phyloP scores from a whole-genome alignment of 192 early-diverging fungal genomes.

The Allomyces arbusculus region DNA sequence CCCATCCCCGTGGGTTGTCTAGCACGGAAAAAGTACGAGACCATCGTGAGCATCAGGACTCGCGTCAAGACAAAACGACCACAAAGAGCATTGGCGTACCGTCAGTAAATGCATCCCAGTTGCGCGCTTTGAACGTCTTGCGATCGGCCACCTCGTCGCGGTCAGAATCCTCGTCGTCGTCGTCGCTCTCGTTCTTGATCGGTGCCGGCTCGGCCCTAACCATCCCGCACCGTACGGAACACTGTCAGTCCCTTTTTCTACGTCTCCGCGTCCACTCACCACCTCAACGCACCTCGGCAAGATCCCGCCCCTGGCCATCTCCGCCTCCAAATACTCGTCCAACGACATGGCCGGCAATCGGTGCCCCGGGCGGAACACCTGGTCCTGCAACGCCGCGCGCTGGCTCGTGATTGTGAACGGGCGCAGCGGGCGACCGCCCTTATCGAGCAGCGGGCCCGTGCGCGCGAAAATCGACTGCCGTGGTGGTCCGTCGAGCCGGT shows the following conservation, averaged over 20 bases:
- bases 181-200: constrained; percentile 37
- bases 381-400: constrained; percentile 45
- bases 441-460: background rate
- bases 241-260: background rate
- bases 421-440: constrained; percentile 31
- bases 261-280: background rate
- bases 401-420: constrained; percentile 77
- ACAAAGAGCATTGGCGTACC: constrained; percentile 3
- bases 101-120: constrained; percentile 84
- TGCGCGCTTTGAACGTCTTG: constrained; percentile 62
- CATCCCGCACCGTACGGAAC: too few relatives aligned
- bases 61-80: background rate
- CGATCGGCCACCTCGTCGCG: constrained; percentile 59
- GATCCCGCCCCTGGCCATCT: constrained; percentile 70
- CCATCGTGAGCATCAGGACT: too few relatives aligned
- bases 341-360: constrained; percentile 88
- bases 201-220: too few relatives aligned
- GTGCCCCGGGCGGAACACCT: constrained; percentile 69
- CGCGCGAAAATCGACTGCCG: background rate
- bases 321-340: constrained; percentile 78
- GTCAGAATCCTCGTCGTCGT: constrained; percentile 52
- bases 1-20: constrained; percentile 43
- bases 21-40: too few relatives aligned
- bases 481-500: background rate
- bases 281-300: constrained; percentile 33